phyloP scores from a whole-genome alignment of 176 grass and related monocot genomes.

The barley (Hordeum vulgare) region MorexV3_pseudomolecules_assembly NC_058518.1:497935937-497936436 shows the following conservation, averaged over 20 bases:
- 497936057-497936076: constrained; percentile 65
- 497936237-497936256: constrained; percentile 85
- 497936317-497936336: not conserved
- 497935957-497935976: constrained; percentile 78
- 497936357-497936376: not conserved
- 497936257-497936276: constrained; percentile 69
- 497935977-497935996: constrained; percentile 84
- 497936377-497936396: not conserved
- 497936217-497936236: constrained; percentile 76
- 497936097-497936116: constrained; percentile 82
- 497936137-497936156: constrained; percentile 67
- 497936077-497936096: constrained; percentile 87
- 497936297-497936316: not conserved
- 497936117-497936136: constrained; percentile 60
- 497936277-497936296: not conserved
- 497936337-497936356: not conserved
- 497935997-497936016: constrained; percentile 57
- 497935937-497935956: constrained; percentile 78
- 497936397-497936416: not conserved
- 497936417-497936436: not conserved
- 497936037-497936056: constrained; percentile 66
- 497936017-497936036: constrained; percentile 90
- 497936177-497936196: constrained; percentile 91
- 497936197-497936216: constrained; percentile 91
- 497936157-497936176: constrained; percentile 83